A percentile compares a stretch with the other conserved stretches of the same genome.
phyloP scores from a whole-genome alignment of 2,329 filamentous ascomycete genomes.

The Beauveria pseudobassiana region DNA sequence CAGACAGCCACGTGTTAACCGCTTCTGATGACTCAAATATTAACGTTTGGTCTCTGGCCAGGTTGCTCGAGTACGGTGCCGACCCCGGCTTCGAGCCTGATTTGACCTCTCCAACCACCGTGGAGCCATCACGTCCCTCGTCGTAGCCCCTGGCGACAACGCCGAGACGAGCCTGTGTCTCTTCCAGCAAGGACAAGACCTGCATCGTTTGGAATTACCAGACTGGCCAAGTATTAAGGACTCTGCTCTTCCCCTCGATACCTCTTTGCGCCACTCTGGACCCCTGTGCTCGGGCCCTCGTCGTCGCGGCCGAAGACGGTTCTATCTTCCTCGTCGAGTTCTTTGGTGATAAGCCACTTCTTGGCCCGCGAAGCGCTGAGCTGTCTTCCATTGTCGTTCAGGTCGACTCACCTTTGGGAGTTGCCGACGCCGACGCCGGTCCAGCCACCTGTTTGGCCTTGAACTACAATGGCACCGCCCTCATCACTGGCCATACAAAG shows the following conservation, averaged over 20 bases:
- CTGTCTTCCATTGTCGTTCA: slow-evolving; percentile 52
- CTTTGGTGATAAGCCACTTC: slow-evolving; percentile 44
- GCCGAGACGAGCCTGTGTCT: slow-evolving; percentile 72
- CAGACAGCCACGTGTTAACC: slow-evolving; percentile 65
- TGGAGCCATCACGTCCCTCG: slow-evolving; percentile 60
- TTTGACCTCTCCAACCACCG: slow-evolving; percentile 73
- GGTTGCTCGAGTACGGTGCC: slow-evolving; percentile 56
- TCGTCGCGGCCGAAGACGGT: slow-evolving; percentile 72
- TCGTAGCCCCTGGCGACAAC: slow-evolving; percentile 58
- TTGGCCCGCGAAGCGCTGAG: slow-evolving; percentile 46
- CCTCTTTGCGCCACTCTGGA: slow-evolving; percentile 72
- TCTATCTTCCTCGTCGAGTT: slow-evolving; percentile 76
- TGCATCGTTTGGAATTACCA: slow-evolving; percentile 91
- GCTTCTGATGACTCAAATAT: slow-evolving; percentile 83
- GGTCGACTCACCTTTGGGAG: slow-evolving; percentile 44
- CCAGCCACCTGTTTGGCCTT: slow-evolving; percentile 60
- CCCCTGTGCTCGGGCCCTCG: slow-evolving; percentile 75
- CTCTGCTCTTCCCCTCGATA: slow-evolving; percentile 67
- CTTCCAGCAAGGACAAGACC: slow-evolving; percentile 77
- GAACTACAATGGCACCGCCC: slow-evolving; percentile 72
- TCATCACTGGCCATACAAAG: slow-evolving; percentile 74
- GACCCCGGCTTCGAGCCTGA: slow-evolving; percentile 59
- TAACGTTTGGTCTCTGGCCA: slow-evolving; percentile 81
- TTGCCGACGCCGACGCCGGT: slow-evolving; percentile 57
- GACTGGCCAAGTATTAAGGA: slow-evolving; percentile 68